Base-by-base conservation (phyloP, 148 eudicot species). In the Hydrangea macrophylla region DNA sequence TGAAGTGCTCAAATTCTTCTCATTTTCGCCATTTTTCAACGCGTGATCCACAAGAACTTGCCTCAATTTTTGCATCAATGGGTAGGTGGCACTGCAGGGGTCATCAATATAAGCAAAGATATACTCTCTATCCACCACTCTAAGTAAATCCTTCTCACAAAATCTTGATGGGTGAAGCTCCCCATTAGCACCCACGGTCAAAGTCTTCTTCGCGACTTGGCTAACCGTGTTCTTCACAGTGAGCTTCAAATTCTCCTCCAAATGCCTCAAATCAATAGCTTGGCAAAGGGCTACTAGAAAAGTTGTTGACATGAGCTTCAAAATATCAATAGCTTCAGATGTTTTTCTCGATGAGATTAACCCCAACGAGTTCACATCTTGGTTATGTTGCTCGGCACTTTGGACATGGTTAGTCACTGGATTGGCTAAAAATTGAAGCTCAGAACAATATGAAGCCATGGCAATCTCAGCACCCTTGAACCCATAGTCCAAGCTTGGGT, bases 311-410 rank as follows among this genome's bases (percentile, higher is more conserved):
- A 92, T 92, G 12, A 92, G 87, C 75, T 92, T 86, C 64, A 92
- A 70, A 44, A 92, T 88, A 22, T 92, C 97, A 13, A 92, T 75
- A 0, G 97, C 90, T 59, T 92, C 97, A 5, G 82, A 78, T 1
- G 97, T 92, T 37, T 92, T 88, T 0, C 97, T 72, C 2, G 97
- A 79, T 2, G 97, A 92, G 71, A 92, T 92, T 18, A 92, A 75
- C 0, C 97, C 97, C 9, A 92, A 70, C 0, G 97, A 92, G 87
- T 92, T 92, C 31, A 92, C 97, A 56, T 88, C 97, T 62, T 92
- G 97, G 76, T 91, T 91, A 77, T 91, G 97, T 56, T 91, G 97
- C 77, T 91, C 97, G 0, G 97, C 97, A 20, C 94, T 88, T 50
- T 91, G 97, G 26, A 91, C 97, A 70, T 91, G 97, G 80, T 82